Percentiles rank a stretch among this genome's conserved stretches.
phyloP scores from a whole-genome alignment of 2,329 filamentous ascomycete species.

The Aureobasidium zeae region DNA sequence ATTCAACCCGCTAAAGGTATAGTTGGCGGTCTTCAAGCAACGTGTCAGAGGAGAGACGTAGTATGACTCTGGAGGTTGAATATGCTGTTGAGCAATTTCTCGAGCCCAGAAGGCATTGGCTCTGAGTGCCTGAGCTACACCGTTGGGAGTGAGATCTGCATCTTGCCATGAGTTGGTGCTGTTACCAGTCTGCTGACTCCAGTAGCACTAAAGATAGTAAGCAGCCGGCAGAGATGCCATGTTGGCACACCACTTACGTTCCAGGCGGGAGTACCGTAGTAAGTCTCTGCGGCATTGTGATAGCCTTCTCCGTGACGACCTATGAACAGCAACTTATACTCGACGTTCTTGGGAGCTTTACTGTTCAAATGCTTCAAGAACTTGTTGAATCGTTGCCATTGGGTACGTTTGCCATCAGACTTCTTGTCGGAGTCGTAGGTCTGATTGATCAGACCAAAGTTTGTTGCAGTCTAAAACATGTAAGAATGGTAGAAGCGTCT shows the following conservation, averaged over 20 bases:
- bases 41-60: constrained; percentile 56
- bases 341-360: constrained; percentile 39
- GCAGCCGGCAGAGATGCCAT: neutral
- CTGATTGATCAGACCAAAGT: constrained; percentile 58
- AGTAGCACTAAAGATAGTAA: constrained; percentile 42
- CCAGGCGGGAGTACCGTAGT: constrained; percentile 60
- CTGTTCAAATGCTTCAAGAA: constrained; percentile 51
- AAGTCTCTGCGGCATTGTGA: constrained; percentile 56
- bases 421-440: constrained; percentile 48
- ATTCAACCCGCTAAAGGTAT: constrained; percentile 50
- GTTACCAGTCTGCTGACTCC: constrained; percentile 56
- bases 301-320: constrained; percentile 61
- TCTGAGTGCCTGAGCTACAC: constrained; percentile 48
- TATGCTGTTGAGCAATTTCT: constrained; percentile 44
- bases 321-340: constrained; percentile 60
- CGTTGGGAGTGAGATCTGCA: constrained; percentile 50
- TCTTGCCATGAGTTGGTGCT: constrained; percentile 55
- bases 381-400: constrained; percentile 56
- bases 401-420: constrained; percentile 42
- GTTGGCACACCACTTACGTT: constrained; percentile 43
- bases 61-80: constrained; percentile 54
- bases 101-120: constrained; percentile 52
- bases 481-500: neutral
- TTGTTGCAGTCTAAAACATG: constrained; percentile 42
- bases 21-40: constrained; percentile 53